Evolutionary conservation across 1,284 basidiomycete genomes (phyloP).

Genomic region (Sanguinoderma infundibulare): DNA sequence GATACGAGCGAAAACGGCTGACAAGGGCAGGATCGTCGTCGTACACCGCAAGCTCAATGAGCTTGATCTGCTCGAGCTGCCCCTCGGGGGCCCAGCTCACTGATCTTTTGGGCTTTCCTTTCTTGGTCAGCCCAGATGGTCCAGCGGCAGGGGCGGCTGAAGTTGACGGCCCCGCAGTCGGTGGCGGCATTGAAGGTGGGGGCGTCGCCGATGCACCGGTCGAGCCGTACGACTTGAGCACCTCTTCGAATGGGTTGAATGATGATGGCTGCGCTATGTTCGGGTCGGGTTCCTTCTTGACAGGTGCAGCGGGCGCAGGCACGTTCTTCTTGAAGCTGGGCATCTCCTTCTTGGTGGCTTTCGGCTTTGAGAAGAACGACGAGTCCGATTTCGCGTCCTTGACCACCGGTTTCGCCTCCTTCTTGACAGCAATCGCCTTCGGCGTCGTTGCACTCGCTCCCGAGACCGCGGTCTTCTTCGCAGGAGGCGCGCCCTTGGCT

Average conservation of each 20-base stretch:
- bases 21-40: constrained; percentile 84
- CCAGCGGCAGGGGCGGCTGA: constrained; percentile 39
- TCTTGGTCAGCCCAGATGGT: constrained; percentile 42
- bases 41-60: constrained; percentile 83
- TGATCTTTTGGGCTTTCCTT: constrained; percentile 67
- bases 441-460: constrained; percentile 40
- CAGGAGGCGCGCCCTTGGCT: constrained; percentile 55
- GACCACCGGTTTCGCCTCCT: constrained; percentile 38
- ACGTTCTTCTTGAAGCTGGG: constrained; percentile 75
- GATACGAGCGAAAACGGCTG: constrained; percentile 52
- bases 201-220: constrained; percentile 48
- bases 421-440: constrained; percentile 39
- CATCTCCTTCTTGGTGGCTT: constrained; percentile 72
- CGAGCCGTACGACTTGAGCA: constrained; percentile 73
- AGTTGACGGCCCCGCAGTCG: constrained; percentile 35
- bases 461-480: constrained; percentile 66
- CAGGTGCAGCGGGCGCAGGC: constrained; percentile 42
- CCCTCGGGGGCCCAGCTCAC: constrained; percentile 79
- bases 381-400: constrained; percentile 83
- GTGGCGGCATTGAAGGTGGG: constrained; percentile 39
- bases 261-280: constrained; percentile 79
- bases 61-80: constrained; percentile 69
- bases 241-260: constrained; percentile 80
- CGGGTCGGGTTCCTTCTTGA: constrained; percentile 56
- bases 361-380: constrained; percentile 83